Evolutionary conservation across 2,329 filamentous ascomycete genomes (phyloP).

Genomic region (Exophiala oligosperma): DNA sequence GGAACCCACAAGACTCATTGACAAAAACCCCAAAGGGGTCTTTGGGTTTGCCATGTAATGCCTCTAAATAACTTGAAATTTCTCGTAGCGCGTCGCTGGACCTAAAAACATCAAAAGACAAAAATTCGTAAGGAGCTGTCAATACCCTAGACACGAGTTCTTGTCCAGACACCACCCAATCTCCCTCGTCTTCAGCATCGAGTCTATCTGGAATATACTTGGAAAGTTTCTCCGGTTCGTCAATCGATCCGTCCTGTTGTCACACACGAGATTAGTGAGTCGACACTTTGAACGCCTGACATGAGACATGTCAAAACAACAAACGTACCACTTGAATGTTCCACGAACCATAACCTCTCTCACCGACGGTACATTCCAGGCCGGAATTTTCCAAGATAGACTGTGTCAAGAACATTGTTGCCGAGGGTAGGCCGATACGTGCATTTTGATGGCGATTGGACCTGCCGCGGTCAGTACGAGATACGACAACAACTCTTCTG

Average conservation of each 20-base stretch:
- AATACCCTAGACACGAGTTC: conserved; percentile 9
- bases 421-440: neutral
- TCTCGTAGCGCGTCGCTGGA: neutral
- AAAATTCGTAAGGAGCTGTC: neutral
- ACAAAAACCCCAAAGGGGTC: conserved; percentile 5
- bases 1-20: conserved; percentile 6
- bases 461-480: too few relatives aligned
- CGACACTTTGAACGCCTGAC: neutral
- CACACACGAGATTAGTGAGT: neutral
- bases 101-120: neutral
- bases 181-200: neutral
- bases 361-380: neutral
- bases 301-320: neutral
- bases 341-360: neutral
- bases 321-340: neutral
- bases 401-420: neutral
- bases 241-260: neutral
- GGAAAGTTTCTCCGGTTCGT: neutral
- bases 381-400: neutral
- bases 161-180: conserved; percentile 1
- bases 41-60: neutral
- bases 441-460: too few relatives aligned
- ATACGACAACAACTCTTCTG: too few relatives aligned
- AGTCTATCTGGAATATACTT: neutral
- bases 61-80: conserved; percentile 1